Evolutionary conservation across 2,329 filamentous ascomycete species (phyloP).

Genomic region (Penicillium sp.): DNA sequence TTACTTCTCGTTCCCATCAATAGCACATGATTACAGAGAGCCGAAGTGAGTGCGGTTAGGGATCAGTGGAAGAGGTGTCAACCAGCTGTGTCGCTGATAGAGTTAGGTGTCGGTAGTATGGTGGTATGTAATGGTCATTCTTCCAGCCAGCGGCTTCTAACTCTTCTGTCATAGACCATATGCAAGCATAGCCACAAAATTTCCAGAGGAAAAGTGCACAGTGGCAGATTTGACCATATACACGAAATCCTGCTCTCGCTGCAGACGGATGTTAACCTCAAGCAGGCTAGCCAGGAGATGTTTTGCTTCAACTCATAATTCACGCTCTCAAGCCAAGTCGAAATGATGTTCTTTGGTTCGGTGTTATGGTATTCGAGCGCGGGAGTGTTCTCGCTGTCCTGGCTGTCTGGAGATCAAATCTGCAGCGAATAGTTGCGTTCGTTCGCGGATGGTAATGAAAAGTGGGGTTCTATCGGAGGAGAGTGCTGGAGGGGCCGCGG

Average conservation of each 20-base stretch:
- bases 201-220: background rate
- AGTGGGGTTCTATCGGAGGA: background rate
- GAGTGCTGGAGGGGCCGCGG: background rate
- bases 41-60: too few relatives aligned
- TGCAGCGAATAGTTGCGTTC: conserved; percentile 1
- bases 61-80: background rate
- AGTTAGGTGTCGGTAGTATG: background rate
- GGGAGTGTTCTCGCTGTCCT: background rate
- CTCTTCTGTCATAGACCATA: conserved; percentile 10
- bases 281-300: background rate
- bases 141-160: conserved; percentile 12
- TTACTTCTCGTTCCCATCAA: too few relatives aligned
- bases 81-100: background rate
- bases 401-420: conserved; percentile 1
- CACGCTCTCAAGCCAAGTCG: conserved; percentile 3
- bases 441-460: background rate
- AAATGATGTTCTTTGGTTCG: background rate
- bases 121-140: conserved; percentile 12
- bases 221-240: conserved; percentile 5
- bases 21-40: too few relatives aligned
- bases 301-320: conserved; percentile 2
- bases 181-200: conserved; percentile 5
- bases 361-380: background rate
- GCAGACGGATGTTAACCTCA: conserved; percentile 1
- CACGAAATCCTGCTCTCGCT: background rate